Percentiles rank a stretch among this genome's conserved stretches.
phyloP scores from a whole-genome alignment of 345 rosid species.

The Eucalyptus victrix region DNA sequence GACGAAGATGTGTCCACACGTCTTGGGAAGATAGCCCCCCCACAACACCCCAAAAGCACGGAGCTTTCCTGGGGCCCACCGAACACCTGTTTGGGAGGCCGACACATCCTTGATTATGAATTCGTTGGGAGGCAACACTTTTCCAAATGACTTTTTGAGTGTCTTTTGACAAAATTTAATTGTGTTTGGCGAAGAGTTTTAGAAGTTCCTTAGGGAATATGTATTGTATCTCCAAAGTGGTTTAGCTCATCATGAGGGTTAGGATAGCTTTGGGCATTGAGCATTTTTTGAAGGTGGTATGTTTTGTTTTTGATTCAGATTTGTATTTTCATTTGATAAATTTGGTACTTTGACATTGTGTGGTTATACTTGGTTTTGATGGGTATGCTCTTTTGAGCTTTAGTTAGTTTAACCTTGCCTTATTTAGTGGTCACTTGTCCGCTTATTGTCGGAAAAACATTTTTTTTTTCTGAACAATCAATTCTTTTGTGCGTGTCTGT shows the following conservation, averaged over 20 bases:
- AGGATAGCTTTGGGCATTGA: neutral
- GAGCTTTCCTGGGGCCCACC: neutral
- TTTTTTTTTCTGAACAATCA: neutral
- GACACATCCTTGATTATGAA: neutral
- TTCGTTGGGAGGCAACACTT: neutral
- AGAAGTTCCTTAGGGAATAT: neutral
- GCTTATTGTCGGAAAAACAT: neutral
- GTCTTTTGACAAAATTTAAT: neutral
- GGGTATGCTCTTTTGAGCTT: neutral
- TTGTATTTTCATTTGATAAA: neutral
- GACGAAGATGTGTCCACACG: neutral
- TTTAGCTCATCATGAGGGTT: neutral
- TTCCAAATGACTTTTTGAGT: neutral
- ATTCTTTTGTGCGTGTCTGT: neutral
- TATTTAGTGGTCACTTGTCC: neutral
- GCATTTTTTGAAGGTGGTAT: fast-evolving
- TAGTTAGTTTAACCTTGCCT: neutral
- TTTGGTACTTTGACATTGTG: neutral
- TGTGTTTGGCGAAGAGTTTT: neutral
- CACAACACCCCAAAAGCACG: neutral
- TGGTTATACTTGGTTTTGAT: neutral
- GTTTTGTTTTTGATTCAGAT: too few species aligned
- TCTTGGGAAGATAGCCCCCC: neutral
- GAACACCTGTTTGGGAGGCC: neutral
- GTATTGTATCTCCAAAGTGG: neutral